phyloP scores from a whole-genome alignment of 2,329 filamentous ascomycete species.

The Cordyceps fumosorosea region DNA sequence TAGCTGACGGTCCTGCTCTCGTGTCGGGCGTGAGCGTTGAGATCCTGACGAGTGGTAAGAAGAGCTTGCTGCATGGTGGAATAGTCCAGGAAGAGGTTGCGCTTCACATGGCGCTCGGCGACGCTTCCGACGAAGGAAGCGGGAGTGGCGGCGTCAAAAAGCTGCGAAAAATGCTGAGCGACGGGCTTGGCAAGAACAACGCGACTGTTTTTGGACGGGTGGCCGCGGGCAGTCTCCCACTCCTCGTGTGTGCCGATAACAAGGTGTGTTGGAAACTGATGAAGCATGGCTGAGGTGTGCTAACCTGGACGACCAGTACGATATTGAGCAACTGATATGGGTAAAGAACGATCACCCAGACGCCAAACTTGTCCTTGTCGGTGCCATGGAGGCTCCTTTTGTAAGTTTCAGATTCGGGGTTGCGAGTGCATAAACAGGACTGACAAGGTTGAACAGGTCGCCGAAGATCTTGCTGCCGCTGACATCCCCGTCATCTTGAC shows the following conservation, averaged over 20 bases:
- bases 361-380: constrained; percentile 31
- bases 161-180: constrained; percentile 29
- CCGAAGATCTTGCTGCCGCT: constrained; percentile 31
- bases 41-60: constrained; percentile 31
- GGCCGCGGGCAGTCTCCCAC: constrained; percentile 30
- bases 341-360: constrained; percentile 29
- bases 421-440: neutral
- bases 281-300: neutral
- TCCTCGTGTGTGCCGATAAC: constrained; percentile 34
- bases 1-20: constrained; percentile 22
- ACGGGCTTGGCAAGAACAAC: constrained; percentile 29
- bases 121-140: constrained; percentile 21
- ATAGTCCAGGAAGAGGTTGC: constrained; percentile 37
- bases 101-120: constrained; percentile 34
- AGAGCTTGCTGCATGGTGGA: constrained; percentile 32
- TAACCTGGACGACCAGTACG: constrained; percentile 23
- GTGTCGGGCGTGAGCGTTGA: constrained; percentile 36
- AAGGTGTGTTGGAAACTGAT: constrained; percentile 21
- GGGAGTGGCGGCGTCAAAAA: constrained; percentile 23
- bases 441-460: constrained; percentile 23
- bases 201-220: constrained; percentile 29
- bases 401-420: constrained; percentile 19
- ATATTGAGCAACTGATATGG: constrained; percentile 34
- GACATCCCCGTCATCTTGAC: constrained; percentile 37
- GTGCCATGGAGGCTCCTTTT: constrained; percentile 32